Evolutionary conservation across 352 stramenopile genomes (phyloP), one percentile per base, ranked within the genome.

Genomic region (Phytophthora sp.): DNA sequence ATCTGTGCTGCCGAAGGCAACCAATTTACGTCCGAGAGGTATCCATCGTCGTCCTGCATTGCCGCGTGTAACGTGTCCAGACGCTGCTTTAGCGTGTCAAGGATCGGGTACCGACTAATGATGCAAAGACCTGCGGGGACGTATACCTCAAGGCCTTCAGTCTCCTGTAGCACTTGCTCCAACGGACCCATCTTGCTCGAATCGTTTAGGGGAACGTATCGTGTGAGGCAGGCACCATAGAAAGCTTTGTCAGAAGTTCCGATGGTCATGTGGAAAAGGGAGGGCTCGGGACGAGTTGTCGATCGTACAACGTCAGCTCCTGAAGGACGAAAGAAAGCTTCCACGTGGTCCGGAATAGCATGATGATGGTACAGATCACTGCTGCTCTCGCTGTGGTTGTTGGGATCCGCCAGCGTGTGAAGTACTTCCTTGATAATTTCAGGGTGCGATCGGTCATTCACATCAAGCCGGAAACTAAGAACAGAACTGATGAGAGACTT

Each of bases 201-300:
- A 27, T 91, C 84, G 23, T 80, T 84, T 28, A 90, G 58, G 0
- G 77, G 71, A 13, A 95, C 82, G 49, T 95, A 95, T 45, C 84
- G 74, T 26, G 84, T 94, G n/a, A 95, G 68, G 24, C 81, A 91
- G 6, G 84, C 87, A 26, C 79, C 82, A 39, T 94, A 92, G 54
- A 95, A 94, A 5, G 84, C 74, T 50, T 91, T 92, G 32, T 95
- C 87, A 3, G 85, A 57, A 31, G 86, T 92, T 23, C 87, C 87
- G 21, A 95, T 92, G 7, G 83, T 92, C 77, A 95, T 84, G 45
- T 95, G 83, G 27, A 92, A 93, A 15, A 95, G 72, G 51, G 75
- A 89, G 0, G 87, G 79, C 38, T 81, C 62, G 11, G 87, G 87
- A 11, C 75, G 70, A 2, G 75, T 76, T 43, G 80, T 86, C 4